Evolutionary conservation across 2,329 filamentous ascomycete genomes (phyloP).

Genomic region (Tolypocladium ovalisporum): DNA sequence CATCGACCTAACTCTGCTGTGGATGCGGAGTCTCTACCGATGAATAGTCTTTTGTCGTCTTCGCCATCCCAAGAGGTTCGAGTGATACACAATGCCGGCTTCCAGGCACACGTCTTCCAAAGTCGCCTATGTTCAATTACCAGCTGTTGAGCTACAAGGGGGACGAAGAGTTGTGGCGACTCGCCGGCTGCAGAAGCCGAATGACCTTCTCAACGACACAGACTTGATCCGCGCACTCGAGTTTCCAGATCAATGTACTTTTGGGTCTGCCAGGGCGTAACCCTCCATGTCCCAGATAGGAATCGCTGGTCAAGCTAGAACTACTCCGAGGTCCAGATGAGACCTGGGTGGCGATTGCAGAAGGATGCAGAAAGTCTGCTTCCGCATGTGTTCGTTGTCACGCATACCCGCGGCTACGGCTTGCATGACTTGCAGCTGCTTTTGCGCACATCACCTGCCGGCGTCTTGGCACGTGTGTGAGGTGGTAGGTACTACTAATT

Average conservation of each 20-base stretch:
- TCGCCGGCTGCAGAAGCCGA: neutral
- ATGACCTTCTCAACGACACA: neutral
- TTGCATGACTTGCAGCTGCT: neutral
- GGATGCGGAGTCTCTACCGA: too few species aligned
- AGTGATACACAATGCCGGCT: neutral
- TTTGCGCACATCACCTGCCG: neutral
- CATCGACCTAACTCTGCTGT: neutral
- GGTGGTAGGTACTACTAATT: neutral
- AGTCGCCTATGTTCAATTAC: neutral
- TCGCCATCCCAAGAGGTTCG: neutral
- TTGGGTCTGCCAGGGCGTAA: neutral
- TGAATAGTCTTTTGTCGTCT: neutral
- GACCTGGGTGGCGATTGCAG: neutral
- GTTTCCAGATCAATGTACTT: neutral
- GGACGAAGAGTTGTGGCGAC: neutral
- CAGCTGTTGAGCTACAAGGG: neutral
- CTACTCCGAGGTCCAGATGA: neutral
- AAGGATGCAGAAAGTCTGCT: neutral
- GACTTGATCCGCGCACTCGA: neutral
- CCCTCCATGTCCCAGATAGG: neutral
- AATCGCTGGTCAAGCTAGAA: neutral
- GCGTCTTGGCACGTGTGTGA: neutral
- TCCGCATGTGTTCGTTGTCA: neutral
- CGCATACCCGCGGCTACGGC: neutral
- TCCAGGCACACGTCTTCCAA: neutral